Evolutionary conservation across 106 monocot genomes (phyloP).

Genomic region (Dendrobium catenatum): DNA sequence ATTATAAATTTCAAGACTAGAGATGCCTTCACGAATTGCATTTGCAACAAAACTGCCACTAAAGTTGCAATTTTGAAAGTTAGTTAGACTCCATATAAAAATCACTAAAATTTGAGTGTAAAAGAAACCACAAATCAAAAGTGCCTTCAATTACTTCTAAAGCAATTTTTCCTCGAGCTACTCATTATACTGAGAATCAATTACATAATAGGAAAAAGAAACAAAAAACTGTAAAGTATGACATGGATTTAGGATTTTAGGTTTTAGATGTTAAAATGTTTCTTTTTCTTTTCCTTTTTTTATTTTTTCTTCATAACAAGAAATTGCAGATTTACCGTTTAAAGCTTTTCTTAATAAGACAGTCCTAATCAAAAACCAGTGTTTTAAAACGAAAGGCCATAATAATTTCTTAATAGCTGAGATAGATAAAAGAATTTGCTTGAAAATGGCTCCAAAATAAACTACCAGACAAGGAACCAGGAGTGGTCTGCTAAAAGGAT

Average conservation of each 20-base stretch:
- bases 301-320: background rate
- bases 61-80: constrained; percentile 15
- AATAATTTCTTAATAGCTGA: background rate
- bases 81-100: background rate
- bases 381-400: background rate
- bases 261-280: background rate
- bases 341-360: background rate
- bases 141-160: background rate
- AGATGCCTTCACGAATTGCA: constrained; percentile 44
- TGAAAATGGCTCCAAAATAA: background rate
- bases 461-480: background rate
- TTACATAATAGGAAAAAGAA: background rate
- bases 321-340: background rate
- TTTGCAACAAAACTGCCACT: constrained; percentile 35
- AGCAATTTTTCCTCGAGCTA: background rate
- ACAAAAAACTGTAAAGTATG: background rate
- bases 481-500: background rate
- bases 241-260: background rate
- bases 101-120: background rate
- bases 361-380: background rate
- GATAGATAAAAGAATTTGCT: background rate
- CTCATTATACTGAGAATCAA: background rate
- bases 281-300: background rate
- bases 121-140: background rate
- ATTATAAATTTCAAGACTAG: constrained; percentile 75